Percentiles rank a stretch among this genome's conserved stretches.
These are phyloP conservation scores for Fusarium nisikadoi DNA, from an alignment of 2,329 filamentous ascomycete genomes.

Conservation along the genomic window DNA sequence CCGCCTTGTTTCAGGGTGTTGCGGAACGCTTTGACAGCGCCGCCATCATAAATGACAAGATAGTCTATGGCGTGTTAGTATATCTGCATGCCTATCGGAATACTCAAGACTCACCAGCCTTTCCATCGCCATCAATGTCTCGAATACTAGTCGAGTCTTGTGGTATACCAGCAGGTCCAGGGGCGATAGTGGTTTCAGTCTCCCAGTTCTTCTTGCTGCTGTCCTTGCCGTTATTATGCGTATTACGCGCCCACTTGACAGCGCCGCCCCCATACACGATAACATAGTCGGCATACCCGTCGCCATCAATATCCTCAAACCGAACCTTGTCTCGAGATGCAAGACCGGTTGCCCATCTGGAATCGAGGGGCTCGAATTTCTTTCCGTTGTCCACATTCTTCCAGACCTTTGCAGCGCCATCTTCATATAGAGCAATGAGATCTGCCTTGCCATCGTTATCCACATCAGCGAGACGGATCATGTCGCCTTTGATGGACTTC, in stretches of 20 bases:
- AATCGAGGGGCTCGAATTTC: constrained; percentile 10
- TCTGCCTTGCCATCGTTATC: constrained; percentile 28
- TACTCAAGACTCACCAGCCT: background rate
- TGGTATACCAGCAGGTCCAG: constrained; percentile 2
- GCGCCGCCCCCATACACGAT: constrained; percentile 6
- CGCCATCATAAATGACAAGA: constrained; percentile 29
- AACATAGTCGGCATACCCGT: constrained; percentile 30
- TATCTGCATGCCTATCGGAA: background rate
- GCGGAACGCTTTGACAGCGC: constrained; percentile 30
- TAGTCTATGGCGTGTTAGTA: constrained; percentile 21
- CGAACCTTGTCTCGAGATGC: constrained; percentile 1
- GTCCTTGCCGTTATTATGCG: constrained; percentile 7
- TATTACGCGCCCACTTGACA: background rate
- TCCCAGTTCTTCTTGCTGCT: constrained; percentile 29
- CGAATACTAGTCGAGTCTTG: background rate
- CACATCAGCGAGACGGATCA: constrained; percentile 23
- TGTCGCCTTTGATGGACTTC: constrained; percentile 8
- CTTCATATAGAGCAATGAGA: constrained; percentile 2
- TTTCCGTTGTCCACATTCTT: constrained; percentile 17
- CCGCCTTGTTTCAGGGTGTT: constrained; percentile 14
- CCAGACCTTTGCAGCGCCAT: constrained; percentile 29
- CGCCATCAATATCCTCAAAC: constrained; percentile 26
- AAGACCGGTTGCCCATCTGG: constrained; percentile 18
- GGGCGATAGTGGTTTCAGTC: background rate
- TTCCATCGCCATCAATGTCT: constrained; percentile 3